Percentiles rank a stretch among this genome's conserved stretches.
phyloP scores from a whole-genome alignment of 371 early-diverging fungal species.

The Capillidium rhysosporum region DNA sequence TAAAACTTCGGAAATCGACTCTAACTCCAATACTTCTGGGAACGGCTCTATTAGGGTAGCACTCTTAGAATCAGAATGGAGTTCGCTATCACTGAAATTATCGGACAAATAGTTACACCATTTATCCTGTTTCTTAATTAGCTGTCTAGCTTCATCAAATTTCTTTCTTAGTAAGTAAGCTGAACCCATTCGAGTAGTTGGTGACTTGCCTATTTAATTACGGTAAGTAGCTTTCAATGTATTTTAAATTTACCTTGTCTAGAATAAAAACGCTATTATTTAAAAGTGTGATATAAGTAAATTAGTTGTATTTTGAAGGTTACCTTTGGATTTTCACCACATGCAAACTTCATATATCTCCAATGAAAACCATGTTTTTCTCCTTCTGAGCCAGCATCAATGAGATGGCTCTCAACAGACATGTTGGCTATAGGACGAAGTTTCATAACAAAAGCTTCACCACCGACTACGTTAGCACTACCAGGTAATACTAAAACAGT shows the following conservation, averaged over 20 bases:
- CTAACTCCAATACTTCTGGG: slow-evolving; percentile 39
- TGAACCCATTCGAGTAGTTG: slow-evolving; percentile 40
- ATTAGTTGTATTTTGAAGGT: too few species aligned
- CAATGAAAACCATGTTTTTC: slow-evolving; percentile 22
- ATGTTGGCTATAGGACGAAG: slow-evolving; percentile 29
- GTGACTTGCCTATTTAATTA: slow-evolving; percentile 12
- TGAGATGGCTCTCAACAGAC: slow-evolving; percentile 40
- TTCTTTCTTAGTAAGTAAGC: slow-evolving; percentile 43
- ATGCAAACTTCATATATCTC: slow-evolving; percentile 76
- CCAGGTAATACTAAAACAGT: slow-evolving; percentile 58
- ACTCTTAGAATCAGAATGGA: slow-evolving; percentile 11
- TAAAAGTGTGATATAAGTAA: neutral
- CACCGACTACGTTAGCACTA: slow-evolving; percentile 58
- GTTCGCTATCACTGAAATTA: slow-evolving; percentile 16
- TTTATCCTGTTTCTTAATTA: slow-evolving; percentile 38
- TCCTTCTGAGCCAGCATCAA: slow-evolving; percentile 27
- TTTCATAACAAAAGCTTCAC: slow-evolving; percentile 53
- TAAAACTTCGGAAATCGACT: slow-evolving; percentile 38
- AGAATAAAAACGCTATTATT: slow-evolving; percentile 13
- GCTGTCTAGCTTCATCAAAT: slow-evolving; percentile 28
- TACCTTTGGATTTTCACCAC: slow-evolving; percentile 63
- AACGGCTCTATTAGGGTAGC: slow-evolving; percentile 18
- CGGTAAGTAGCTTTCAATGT: neutral
- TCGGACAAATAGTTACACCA: slow-evolving; percentile 33
- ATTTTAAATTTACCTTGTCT: slow-evolving; percentile 13